Evolutionary conservation across 345 rosid genomes (phyloP), one percentile per base, ranked within the genome.

Genomic region (Citrus hindsii): DNA sequence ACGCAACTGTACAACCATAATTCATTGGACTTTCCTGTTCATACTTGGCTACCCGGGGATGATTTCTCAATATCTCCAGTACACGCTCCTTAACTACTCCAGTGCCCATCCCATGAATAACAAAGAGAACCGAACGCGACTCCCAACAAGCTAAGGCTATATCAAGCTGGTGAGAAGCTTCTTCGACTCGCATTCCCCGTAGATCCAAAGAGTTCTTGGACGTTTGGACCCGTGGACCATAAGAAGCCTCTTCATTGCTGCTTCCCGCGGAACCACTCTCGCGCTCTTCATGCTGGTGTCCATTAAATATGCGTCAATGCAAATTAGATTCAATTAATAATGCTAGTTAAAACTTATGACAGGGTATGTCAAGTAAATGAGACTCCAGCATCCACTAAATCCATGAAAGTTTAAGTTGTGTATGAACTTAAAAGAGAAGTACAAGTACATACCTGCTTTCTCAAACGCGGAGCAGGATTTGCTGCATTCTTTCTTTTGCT

Each of bases 1-100:
- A 93, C 67, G 93, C 98, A 82, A 93, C 94, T 68, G 97, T 95
- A 83, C 98, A 92, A 22, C 97, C 99, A 82, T 89, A 87, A 85
- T 93, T 93, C 85, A 86, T 77, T 37, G 96, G 92, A 84, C 88
- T 88, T 79, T 92, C 97, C 62, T 89, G 89, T 75, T 93, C 95
- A 77, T 81, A 87, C 81, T 89, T 92, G 64, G 76, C 78, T 59
- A 93, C 93, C 3, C 90, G 92, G 9, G 87, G 87, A 82, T 93
- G 88, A 71, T 86, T 87, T 71, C 81, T 83, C 78, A 89, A 79
- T 76, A 87, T 87, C 83, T 90, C 86, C 46, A 88, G 75, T 71
- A 89, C 89, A n/a, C 89, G 83, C 73, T 90, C 90, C 83, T 93
- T 90, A 67, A 95, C 86, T 62, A 84, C 92, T 16, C 97, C 98